phyloP scores from a whole-genome alignment of 2,329 filamentous ascomycete species.

The Xylaria polymorpha region DNA sequence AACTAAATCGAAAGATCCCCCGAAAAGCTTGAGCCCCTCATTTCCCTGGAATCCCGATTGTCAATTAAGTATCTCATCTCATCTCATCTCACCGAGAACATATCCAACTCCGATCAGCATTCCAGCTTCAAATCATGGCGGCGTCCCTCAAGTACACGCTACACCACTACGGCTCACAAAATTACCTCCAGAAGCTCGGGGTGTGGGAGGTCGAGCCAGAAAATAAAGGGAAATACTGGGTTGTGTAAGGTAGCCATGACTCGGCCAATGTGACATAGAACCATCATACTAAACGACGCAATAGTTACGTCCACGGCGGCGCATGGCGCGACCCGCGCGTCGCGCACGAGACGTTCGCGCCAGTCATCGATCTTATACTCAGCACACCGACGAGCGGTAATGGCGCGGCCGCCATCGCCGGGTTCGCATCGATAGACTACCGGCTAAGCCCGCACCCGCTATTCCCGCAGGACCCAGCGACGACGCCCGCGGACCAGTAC shows the following conservation, averaged over 20 bases:
- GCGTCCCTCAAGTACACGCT: constrained; percentile 46
- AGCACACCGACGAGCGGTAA: constrained; percentile 1
- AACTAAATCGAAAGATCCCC: constrained; percentile 5
- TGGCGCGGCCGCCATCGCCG: constrained; percentile 57
- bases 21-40: constrained; percentile 28
- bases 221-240: constrained; percentile 46
- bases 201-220: constrained; percentile 54
- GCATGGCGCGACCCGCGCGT: constrained; percentile 71
- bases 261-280: not conserved
- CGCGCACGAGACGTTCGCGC: constrained; percentile 58
- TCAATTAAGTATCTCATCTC: not conserved
- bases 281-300: constrained; percentile 14
- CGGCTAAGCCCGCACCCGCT: constrained; percentile 67
- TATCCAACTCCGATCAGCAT: not conserved
- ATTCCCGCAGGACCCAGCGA: constrained; percentile 57
- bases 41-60: constrained; percentile 8
- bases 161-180: constrained; percentile 46
- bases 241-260: constrained; percentile 44
- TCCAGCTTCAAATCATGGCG: constrained; percentile 42
- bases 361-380: constrained; percentile 58
- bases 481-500: constrained; percentile 48
- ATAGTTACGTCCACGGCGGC: constrained; percentile 70
- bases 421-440: constrained; percentile 74
- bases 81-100: constrained; percentile 8
- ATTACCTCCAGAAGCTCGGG: constrained; percentile 59